Conservation (phyloP, 2,329 filamentous ascomycete species). For the Colletotrichum theobromicola region DNA sequence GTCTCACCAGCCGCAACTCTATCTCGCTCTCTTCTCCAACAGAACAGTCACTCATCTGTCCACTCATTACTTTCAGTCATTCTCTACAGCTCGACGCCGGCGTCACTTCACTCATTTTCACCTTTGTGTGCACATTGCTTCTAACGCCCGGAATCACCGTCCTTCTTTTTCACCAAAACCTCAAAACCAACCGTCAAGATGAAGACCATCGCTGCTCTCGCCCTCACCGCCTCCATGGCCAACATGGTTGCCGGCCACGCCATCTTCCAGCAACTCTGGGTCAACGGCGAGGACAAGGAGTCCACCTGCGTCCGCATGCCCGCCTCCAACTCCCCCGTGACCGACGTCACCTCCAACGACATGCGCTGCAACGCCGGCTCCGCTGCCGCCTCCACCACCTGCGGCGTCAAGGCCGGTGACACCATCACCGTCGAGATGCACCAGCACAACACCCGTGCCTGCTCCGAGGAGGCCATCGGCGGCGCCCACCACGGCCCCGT, state of each 20-base stretch:
- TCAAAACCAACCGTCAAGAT: constrained; percentile 7
- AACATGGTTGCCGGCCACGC: constrained; percentile 43
- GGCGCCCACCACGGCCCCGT: constrained; percentile 58
- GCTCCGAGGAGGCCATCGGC: constrained; percentile 53
- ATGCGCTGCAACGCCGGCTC: constrained; percentile 47
- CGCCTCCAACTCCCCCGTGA: constrained; percentile 45
- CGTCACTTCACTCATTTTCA: constrained; percentile 19
- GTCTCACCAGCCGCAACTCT: neutral
- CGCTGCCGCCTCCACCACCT: constrained; percentile 34
- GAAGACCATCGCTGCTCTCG: constrained; percentile 15
- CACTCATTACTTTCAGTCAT: constrained; percentile 19
- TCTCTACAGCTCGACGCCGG: constrained; percentile 21
- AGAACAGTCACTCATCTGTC: constrained; percentile 20
- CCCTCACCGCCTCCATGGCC: constrained; percentile 19
- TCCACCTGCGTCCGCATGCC: constrained; percentile 21
- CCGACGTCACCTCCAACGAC: constrained; percentile 41
- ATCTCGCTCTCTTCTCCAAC: neutral
- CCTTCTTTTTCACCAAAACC: constrained; percentile 1
- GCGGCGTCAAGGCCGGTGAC: constrained; percentile 32
- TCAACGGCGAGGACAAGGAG: constrained; percentile 36
- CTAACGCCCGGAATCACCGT: constrained; percentile 12
- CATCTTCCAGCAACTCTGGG: constrained; percentile 55
- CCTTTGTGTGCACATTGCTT: constrained; percentile 15
- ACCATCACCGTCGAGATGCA: constrained; percentile 53
- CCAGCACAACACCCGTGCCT: constrained; percentile 45